phyloP scores from a whole-genome alignment of 495 filamentous ascomycete genomes.

The Penicillium ucsense region DNA sequence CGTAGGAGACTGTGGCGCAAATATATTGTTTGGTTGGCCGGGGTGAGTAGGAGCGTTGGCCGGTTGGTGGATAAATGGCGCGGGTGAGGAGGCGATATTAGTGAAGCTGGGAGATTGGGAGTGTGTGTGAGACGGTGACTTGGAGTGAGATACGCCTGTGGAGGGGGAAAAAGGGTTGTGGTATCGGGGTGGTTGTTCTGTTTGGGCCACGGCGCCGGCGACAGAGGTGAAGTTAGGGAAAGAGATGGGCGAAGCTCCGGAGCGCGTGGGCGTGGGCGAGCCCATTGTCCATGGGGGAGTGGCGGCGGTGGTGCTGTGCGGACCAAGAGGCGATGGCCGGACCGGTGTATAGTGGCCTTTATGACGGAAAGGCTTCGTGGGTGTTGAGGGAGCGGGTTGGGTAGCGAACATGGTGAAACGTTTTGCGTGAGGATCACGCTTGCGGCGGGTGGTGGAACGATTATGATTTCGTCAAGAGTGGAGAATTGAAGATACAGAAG shows the following conservation, averaged over 20 bases:
- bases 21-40: not conserved
- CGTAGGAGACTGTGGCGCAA: slow-evolving; percentile 8
- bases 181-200: slow-evolving; percentile 3
- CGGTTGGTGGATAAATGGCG: not conserved
- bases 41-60: not conserved
- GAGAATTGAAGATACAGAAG: too few relatives aligned
- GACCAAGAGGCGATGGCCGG: slow-evolving; percentile 44
- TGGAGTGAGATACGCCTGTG: too few relatives aligned
- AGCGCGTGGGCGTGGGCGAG: slow-evolving; percentile 5
- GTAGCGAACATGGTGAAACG: slow-evolving; percentile 21
- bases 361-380: slow-evolving; percentile 18
- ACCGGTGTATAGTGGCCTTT: slow-evolving; percentile 38
- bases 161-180: not conserved
- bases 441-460: not conserved
- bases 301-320: slow-evolving; percentile 15
- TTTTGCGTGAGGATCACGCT: not conserved
- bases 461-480: too few relatives aligned
- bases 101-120: slow-evolving; percentile 3
- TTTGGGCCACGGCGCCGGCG: slow-evolving; percentile 1
- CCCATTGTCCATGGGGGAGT: slow-evolving; percentile 20
- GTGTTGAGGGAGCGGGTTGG: slow-evolving; percentile 37
- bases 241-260: slow-evolving; percentile 3
- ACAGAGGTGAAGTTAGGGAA: slow-evolving; percentile 5
- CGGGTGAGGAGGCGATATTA: slow-evolving; percentile 1
- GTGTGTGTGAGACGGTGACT: not conserved